phyloP scores from a whole-genome alignment of 2,329 filamentous ascomycete genomes.

The Fusarium newnesense region DNA sequence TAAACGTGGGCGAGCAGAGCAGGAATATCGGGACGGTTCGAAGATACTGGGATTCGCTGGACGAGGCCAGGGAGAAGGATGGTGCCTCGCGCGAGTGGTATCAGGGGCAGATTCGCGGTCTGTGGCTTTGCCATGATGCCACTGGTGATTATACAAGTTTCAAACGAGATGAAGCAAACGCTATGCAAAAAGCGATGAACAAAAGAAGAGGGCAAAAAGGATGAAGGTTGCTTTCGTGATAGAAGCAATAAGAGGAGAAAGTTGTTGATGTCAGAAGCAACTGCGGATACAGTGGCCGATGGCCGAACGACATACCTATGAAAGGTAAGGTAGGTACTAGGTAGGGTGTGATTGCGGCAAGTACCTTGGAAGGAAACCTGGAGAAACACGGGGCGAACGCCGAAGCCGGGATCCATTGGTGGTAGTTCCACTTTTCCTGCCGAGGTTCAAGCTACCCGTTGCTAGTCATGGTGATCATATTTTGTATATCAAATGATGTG shows the following conservation, averaged over 20 bases:
- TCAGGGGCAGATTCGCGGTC: slow-evolving; percentile 72
- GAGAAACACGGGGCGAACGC: slow-evolving; percentile 43
- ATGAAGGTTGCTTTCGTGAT: neutral
- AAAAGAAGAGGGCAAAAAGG: neutral
- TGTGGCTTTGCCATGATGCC: slow-evolving; percentile 54
- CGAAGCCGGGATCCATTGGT: slow-evolving; percentile 39
- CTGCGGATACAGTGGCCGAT: slow-evolving; percentile 26
- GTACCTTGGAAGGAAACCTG: slow-evolving; percentile 37
- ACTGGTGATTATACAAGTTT: neutral
- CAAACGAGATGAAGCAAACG: slow-evolving; percentile 3
- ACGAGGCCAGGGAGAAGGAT: slow-evolving; percentile 89
- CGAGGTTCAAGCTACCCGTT: slow-evolving; percentile 36
- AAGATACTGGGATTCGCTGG: slow-evolving; percentile 83
- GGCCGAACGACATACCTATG: neutral
- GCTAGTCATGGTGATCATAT: slow-evolving; percentile 4
- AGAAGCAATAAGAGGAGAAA: slow-evolving; percentile 14
- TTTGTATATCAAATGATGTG: slow-evolving; percentile 7
- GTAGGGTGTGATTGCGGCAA: slow-evolving; percentile 17
- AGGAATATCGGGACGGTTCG: slow-evolving; percentile 84
- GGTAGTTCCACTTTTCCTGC: slow-evolving; percentile 37
- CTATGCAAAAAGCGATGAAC: slow-evolving; percentile 14
- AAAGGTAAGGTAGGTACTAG: neutral
- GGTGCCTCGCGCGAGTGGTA: slow-evolving; percentile 82
- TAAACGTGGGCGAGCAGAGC: slow-evolving; percentile 88
- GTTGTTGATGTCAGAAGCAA: slow-evolving; percentile 41